A percentile compares a stretch with the other conserved stretches of the same genome.
phyloP scores from a whole-genome alignment of 2,329 filamentous ascomycete genomes.

The Cladobotryum protrusum region DNA sequence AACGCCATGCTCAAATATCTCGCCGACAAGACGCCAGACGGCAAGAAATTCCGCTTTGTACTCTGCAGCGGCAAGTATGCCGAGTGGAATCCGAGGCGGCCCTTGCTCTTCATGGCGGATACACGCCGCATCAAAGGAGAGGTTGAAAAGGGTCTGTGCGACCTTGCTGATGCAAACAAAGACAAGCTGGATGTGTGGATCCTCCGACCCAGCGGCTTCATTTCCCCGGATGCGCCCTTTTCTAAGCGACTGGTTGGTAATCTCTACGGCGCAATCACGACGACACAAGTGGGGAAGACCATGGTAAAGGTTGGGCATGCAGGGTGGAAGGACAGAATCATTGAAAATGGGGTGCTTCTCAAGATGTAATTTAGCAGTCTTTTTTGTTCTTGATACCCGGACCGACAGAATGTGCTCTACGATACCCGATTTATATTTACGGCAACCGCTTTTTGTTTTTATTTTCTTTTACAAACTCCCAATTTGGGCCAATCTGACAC shows the following conservation, averaged over 20 bases:
- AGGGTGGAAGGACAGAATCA: slow-evolving; percentile 28
- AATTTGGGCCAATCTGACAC: no score
- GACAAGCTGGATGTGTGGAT: slow-evolving; percentile 31
- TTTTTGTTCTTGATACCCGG: background rate
- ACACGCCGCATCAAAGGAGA: slow-evolving; percentile 32
- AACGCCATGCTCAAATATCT: slow-evolving; percentile 42
- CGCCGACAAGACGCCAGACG: slow-evolving; percentile 22
- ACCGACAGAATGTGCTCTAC: background rate
- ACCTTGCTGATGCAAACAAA: slow-evolving; percentile 28
- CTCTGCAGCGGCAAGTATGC: slow-evolving; percentile 34
- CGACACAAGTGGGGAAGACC: slow-evolving; percentile 29
- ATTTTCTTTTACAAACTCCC: no score
- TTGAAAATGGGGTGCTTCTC: slow-evolving; percentile 28
- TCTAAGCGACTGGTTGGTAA: slow-evolving; percentile 22
- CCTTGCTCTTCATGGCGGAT: slow-evolving; percentile 31
- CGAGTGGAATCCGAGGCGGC: slow-evolving; percentile 29
- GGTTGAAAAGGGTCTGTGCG: slow-evolving; percentile 33
- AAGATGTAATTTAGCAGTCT: slow-evolving; percentile 20
- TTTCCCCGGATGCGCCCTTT: slow-evolving; percentile 18
- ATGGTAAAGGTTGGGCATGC: slow-evolving; percentile 32
- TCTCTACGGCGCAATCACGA: slow-evolving; percentile 27
- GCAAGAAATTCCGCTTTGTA: slow-evolving; percentile 35
- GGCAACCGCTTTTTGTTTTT: no score
- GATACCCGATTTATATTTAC: no score
- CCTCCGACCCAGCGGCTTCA: slow-evolving; percentile 30